These are phyloP conservation scores for Pseudogymnoascus sp. DNA, from an alignment of 2,329 filamentous ascomycete genomes.

Conservation along the genomic window DNA sequence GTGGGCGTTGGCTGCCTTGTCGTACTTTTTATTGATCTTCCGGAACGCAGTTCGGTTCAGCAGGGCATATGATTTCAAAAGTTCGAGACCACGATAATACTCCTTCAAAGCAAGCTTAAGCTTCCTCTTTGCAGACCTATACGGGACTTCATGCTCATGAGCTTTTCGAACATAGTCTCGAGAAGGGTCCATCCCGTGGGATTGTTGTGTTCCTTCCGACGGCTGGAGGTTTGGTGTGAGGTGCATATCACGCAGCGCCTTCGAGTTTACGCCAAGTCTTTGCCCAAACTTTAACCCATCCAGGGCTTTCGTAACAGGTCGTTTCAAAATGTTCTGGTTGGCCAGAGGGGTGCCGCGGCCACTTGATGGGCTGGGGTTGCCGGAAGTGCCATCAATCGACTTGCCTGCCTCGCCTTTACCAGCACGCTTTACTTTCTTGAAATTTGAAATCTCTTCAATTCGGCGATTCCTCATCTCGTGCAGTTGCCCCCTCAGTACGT, in stretches of 20 bases:
- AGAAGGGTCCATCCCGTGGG: conserved; percentile 23
- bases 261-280: conserved; percentile 50
- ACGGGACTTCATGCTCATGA: conserved; percentile 59
- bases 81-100: conserved; percentile 83
- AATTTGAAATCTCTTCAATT: conserved; percentile 53
- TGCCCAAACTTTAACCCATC: conserved; percentile 16
- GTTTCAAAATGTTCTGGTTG: conserved; percentile 12
- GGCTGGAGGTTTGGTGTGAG: conserved; percentile 26
- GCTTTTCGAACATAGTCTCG: conserved; percentile 43
- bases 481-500: conserved; percentile 69
- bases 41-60: conserved; percentile 89
- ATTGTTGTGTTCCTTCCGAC: conserved; percentile 33
- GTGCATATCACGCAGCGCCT: conserved; percentile 47
- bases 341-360: conserved; percentile 15
- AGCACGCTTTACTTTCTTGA: conserved; percentile 15
- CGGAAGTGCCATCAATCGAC: background rate
- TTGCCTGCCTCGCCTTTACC: background rate
- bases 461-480: conserved; percentile 87
- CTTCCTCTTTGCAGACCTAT: conserved; percentile 82
- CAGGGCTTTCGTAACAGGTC: conserved; percentile 20
- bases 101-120: conserved; percentile 86
- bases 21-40: conserved; percentile 98
- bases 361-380: background rate
- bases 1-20: conserved; percentile 76
- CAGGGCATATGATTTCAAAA: conserved; percentile 84